phyloP scores from a whole-genome alignment of 2,329 filamentous ascomycete species.

The Paramyrothecium roridum region DNA sequence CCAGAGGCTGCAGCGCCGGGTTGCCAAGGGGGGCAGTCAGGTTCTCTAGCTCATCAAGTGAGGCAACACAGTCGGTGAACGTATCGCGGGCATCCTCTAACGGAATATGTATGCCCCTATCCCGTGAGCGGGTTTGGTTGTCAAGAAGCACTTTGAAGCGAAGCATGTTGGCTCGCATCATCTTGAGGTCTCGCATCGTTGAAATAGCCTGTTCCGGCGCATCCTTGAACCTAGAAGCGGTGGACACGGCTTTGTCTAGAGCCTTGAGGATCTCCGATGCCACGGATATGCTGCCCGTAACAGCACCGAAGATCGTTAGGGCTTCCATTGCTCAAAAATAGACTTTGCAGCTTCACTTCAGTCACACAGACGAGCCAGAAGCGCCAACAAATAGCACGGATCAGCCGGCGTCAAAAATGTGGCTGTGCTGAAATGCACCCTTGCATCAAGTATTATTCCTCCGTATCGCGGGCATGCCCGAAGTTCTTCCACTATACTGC shows the following conservation, averaged over 20 bases:
- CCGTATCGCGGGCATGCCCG: too few relatives aligned
- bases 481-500: too few relatives aligned
- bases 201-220: background rate
- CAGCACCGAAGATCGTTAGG: background rate
- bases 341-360: too few relatives aligned
- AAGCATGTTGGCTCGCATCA: background rate
- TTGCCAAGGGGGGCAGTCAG: background rate
- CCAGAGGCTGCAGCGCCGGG: background rate
- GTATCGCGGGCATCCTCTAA: background rate
- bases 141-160: background rate
- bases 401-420: too few relatives aligned
- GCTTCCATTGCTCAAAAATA: background rate
- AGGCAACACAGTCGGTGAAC: background rate
- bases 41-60: background rate
- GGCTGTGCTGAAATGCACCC: too few relatives aligned
- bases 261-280: background rate
- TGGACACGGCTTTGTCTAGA: background rate
- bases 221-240: background rate
- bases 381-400: too few relatives aligned
- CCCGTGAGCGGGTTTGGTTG: background rate
- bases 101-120: background rate
- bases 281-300: background rate
- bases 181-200: background rate
- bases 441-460: too few relatives aligned
- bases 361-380: too few relatives aligned